Conservation (phyloP, 2,329 filamentous ascomycete species). For the Aspergillus persii region DNA sequence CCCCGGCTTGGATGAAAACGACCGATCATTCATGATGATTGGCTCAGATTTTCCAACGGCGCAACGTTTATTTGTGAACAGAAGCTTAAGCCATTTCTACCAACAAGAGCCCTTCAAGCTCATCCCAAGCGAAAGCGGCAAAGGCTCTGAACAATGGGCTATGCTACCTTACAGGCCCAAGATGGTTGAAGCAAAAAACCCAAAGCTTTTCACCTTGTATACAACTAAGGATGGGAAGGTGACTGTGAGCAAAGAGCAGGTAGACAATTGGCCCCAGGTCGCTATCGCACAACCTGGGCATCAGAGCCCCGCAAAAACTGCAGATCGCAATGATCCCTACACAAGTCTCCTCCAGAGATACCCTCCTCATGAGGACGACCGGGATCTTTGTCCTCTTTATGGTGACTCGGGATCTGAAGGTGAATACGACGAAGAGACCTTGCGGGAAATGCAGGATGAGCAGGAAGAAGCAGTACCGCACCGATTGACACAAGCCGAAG, state of each 20-base stretch:
- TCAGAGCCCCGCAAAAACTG: background rate
- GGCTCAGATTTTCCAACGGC: constrained; percentile 23
- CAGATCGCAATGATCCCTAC: constrained; percentile 20
- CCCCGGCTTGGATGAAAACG: constrained; percentile 25
- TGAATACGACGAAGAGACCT: constrained; percentile 59
- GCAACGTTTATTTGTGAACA: constrained; percentile 31
- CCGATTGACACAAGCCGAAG: constrained; percentile 39
- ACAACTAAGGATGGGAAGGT: constrained; percentile 23
- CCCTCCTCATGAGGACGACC: constrained; percentile 36
- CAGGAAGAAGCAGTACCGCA: constrained; percentile 19
- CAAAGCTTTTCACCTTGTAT: constrained; percentile 31
- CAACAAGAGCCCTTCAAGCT: constrained; percentile 24
- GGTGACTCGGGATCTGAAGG: constrained; percentile 56
- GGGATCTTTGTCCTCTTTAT: constrained; percentile 50
- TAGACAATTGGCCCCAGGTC: constrained; percentile 29
- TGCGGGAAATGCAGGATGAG: constrained; percentile 62
- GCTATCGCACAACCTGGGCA: background rate
- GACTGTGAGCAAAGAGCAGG: constrained; percentile 26
- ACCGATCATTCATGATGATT: constrained; percentile 26
- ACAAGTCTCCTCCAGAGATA: constrained; percentile 45
- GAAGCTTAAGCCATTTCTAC: constrained; percentile 27
- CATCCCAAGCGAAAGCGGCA: constrained; percentile 15
- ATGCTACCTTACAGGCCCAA: constrained; percentile 28
- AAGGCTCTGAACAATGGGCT: constrained; percentile 18
- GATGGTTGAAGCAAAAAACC: constrained; percentile 4